Percentiles rank a stretch among this genome's conserved stretches.
Evolutionary conservation across 2,329 filamentous ascomycete genomes (phyloP).

Genomic region (Cercospora sesami): DNA sequence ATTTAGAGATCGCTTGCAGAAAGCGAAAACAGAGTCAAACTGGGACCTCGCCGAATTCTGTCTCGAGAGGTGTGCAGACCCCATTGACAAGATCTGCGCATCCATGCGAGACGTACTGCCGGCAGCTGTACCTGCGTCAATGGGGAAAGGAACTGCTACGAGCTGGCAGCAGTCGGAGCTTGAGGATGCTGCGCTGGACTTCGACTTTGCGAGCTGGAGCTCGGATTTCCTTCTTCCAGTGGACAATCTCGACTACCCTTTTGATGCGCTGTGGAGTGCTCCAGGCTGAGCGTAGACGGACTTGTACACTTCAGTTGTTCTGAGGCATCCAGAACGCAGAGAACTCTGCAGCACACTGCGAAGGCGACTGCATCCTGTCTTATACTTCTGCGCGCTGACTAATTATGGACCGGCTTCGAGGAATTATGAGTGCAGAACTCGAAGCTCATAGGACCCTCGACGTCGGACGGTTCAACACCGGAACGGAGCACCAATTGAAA

Average conservation of each 20-base stretch:
- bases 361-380: too few species aligned
- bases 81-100: slow-evolving; percentile 40
- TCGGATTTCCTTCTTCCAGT: slow-evolving; percentile 12
- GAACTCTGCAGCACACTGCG: background rate
- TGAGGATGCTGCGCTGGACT: background rate
- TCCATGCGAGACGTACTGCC: background rate
- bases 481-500: background rate
- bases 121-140: background rate
- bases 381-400: too few species aligned
- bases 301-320: background rate
- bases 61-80: slow-evolving; percentile 46
- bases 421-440: background rate
- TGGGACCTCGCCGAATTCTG: slow-evolving; percentile 60
- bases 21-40: slow-evolving; percentile 8
- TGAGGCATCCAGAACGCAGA: background rate
- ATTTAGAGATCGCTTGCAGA: slow-evolving; percentile 11
- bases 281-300: slow-evolving; percentile 16
- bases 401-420: too few species aligned
- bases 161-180: background rate
- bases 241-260: slow-evolving; percentile 19
- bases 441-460: background rate
- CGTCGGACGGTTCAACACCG: background rate
- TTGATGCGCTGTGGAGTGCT: slow-evolving; percentile 15
- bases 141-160: background rate
- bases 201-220: background rate